Percentiles rank a stretch among this genome's conserved stretches.
These are phyloP conservation scores for Neoboletus magnificus DNA, from an alignment of 768 basidiomycete genomes.

Conservation along the genomic window DNA sequence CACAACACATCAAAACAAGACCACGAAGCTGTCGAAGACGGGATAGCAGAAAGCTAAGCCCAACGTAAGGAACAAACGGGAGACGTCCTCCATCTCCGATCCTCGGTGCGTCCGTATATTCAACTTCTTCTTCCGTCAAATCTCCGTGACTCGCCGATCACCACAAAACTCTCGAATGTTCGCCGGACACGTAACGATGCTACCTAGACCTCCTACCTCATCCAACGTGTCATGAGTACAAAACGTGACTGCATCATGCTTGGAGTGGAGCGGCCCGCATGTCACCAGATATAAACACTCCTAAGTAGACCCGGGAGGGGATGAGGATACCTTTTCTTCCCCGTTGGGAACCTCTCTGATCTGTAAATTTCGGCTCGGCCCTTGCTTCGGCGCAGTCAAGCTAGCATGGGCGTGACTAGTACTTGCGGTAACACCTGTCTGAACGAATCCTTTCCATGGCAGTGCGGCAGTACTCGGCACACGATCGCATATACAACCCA, in stretches of 20 bases:
- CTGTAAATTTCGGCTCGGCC: neutral
- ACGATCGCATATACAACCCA: too few relatives aligned
- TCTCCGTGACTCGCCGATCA: neutral
- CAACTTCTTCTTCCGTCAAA: neutral
- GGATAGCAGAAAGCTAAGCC: neutral
- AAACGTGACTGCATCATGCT: neutral
- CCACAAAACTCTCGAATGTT: neutral
- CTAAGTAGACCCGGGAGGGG: neutral
- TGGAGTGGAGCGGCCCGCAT: neutral
- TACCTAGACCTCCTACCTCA: neutral
- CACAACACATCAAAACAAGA: neutral
- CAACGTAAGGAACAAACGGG: too few relatives aligned
- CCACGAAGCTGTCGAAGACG: neutral
- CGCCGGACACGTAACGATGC: neutral
- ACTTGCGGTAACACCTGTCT: neutral
- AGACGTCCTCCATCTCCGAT: neutral
- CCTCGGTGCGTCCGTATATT: neutral
- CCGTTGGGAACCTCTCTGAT: too few relatives aligned
- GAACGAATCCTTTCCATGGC: too few relatives aligned
- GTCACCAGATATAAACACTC: neutral
- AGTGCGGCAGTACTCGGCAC: too few relatives aligned
- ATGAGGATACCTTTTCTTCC: neutral
- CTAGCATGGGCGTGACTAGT: neutral
- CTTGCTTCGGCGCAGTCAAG: neutral
- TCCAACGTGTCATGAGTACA: neutral